Percentiles rank a stretch among this genome's conserved stretches.
Conservation (phyloP, 2,329 filamentous ascomycete species). For the Chrysoporthe cubensis region DNA sequence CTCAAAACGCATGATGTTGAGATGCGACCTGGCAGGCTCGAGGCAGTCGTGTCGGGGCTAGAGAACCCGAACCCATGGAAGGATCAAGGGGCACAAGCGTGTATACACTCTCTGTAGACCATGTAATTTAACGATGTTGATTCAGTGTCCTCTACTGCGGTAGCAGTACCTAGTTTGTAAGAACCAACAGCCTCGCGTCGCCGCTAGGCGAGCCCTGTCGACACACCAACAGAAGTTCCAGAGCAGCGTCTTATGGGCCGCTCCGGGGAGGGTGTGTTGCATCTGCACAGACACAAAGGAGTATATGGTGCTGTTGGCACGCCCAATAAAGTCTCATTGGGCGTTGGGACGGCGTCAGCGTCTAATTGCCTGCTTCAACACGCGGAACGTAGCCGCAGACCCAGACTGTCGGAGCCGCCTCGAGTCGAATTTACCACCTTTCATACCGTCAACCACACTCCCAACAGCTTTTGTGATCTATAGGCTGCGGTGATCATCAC, state of each 20-base stretch:
- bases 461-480: not conserved
- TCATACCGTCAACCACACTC: not conserved
- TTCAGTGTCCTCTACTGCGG: not conserved
- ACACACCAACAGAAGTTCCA: not conserved
- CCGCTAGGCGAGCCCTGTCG: not conserved
- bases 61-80: too few relatives aligned
- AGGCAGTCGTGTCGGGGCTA: too few relatives aligned
- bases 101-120: not conserved
- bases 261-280: not conserved
- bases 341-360: not conserved
- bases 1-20: too few relatives aligned
- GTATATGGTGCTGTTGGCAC: conserved; percentile 3
- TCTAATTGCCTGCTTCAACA: not conserved
- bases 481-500: not conserved
- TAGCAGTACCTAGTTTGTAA: not conserved
- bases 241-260: not conserved
- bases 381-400: conserved; percentile 23
- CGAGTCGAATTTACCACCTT: not conserved
- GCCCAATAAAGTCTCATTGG: conserved; percentile 3
- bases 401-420: conserved; percentile 12
- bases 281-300: not conserved
- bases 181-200: not conserved
- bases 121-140: not conserved
- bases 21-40: too few relatives aligned
- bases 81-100: too few relatives aligned